These are phyloP conservation scores for Cyclotella kingstonii DNA, from an alignment of 108 stramenopile genomes.

Conservation along the genomic window DNA sequence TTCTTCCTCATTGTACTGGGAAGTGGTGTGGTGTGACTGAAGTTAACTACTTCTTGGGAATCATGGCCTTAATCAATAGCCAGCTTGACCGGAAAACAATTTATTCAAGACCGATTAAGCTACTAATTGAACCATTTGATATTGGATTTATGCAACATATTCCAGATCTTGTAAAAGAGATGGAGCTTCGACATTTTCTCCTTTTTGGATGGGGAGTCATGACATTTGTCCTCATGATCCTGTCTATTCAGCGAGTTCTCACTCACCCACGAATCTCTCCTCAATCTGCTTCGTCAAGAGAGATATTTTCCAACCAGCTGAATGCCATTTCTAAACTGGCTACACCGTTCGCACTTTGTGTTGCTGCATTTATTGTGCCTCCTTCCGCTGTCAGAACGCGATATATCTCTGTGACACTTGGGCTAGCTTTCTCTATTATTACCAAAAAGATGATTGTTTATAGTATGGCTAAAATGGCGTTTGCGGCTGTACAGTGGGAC, in stretches of 20 bases:
- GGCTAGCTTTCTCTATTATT: slow-evolving; percentile 62
- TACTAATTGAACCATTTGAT: slow-evolving; percentile 14
- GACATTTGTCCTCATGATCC: slow-evolving; percentile 35
- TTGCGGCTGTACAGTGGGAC: slow-evolving; percentile 66
- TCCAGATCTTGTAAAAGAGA: slow-evolving; percentile 14
- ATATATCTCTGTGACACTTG: slow-evolving; percentile 49
- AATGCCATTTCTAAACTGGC: slow-evolving; percentile 62
- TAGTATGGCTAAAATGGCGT: slow-evolving; percentile 81
- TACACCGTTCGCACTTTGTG: slow-evolving; percentile 43
- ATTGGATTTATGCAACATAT: slow-evolving; percentile 4
- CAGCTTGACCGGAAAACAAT: slow-evolving; percentile 49
- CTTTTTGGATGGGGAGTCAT: slow-evolving; percentile 41
- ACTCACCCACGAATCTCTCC: slow-evolving; percentile 32
- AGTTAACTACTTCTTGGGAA: slow-evolving; percentile 58
- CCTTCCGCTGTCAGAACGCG: slow-evolving; percentile 33
- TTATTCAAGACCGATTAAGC: slow-evolving; percentile 32
- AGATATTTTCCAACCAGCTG: slow-evolving; percentile 10
- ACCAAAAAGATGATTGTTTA: slow-evolving; percentile 87
- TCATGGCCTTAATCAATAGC: slow-evolving; percentile 30
- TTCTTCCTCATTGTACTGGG: slow-evolving; percentile 70
- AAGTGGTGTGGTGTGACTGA: slow-evolving; percentile 80
- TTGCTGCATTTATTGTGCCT: slow-evolving; percentile 43
- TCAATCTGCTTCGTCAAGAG: slow-evolving; percentile 10
- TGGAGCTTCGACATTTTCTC: slow-evolving; percentile 48
- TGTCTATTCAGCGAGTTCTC: slow-evolving; percentile 48